Conservation (phyloP, 148 eudicot genomes). For the Rhododendron kiyosumense region DNA sequence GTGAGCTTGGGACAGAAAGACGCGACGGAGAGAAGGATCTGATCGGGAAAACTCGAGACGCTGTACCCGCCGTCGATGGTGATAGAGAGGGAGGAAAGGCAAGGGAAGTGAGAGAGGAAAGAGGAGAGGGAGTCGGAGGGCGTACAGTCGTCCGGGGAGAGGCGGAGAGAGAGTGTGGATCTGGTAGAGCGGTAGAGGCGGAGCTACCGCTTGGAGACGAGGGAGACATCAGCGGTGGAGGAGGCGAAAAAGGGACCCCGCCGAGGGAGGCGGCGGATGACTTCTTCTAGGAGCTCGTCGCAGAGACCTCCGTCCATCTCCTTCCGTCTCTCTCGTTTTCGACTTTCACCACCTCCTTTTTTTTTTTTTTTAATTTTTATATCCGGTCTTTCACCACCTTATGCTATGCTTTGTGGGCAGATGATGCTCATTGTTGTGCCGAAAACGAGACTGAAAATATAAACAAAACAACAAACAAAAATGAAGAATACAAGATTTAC, state of each 20-base stretch:
- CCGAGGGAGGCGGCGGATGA: constrained; percentile 49
- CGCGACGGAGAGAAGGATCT: too few relatives aligned
- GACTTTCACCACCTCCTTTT: too few relatives aligned
- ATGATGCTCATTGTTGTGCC: too few relatives aligned
- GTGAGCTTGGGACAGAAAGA: constrained; percentile 15
- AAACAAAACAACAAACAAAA: too few relatives aligned
- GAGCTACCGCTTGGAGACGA: constrained; percentile 63
- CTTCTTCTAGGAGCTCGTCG: constrained; percentile 60
- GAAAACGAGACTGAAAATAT: too few relatives aligned
- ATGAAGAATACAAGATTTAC: too few relatives aligned
- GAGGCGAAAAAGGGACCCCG: not conserved
- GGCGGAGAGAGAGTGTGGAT: constrained; percentile 35
- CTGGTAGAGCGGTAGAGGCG: constrained; percentile 50
- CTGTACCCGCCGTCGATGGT: too few relatives aligned
- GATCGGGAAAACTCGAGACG: too few relatives aligned
- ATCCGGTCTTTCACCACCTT: too few relatives aligned
- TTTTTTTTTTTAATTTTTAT: too few relatives aligned
- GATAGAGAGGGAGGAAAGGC: not conserved
- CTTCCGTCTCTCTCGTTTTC: too few relatives aligned
- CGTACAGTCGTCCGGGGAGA: constrained; percentile 13
- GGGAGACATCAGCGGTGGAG: constrained; percentile 25
- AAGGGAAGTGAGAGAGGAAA: constrained; percentile 9
- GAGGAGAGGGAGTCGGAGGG: constrained; percentile 20
- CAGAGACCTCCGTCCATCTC: constrained; percentile 47
- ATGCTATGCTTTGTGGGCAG: too few relatives aligned